These are phyloP conservation scores for Cercospora sesami DNA, from an alignment of 2,329 filamentous ascomycete species.

Conservation along the genomic window DNA sequence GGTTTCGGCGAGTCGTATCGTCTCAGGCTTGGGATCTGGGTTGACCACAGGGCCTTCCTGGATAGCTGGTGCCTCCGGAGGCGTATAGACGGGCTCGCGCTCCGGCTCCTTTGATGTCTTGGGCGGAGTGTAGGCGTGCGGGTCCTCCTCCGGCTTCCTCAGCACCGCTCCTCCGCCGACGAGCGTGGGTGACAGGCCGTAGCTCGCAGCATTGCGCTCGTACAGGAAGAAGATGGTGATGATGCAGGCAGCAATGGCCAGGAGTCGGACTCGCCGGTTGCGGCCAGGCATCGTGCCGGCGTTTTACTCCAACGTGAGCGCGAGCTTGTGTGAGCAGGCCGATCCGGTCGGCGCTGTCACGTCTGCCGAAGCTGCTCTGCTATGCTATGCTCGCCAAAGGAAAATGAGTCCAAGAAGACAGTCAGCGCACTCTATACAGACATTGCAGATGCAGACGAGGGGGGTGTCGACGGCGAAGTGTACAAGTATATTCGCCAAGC, in stretches of 20 bases:
- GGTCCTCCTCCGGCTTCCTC: slow-evolving; percentile 20
- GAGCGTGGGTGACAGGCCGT: slow-evolving; percentile 18
- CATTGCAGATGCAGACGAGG: neutral
- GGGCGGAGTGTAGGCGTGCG: slow-evolving; percentile 13
- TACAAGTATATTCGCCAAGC: neutral
- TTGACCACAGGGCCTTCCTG: slow-evolving; percentile 6
- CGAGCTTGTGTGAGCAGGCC: slow-evolving; percentile 12
- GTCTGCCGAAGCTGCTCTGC: neutral
- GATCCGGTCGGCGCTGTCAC: slow-evolving; percentile 14
- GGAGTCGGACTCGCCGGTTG: slow-evolving; percentile 29
- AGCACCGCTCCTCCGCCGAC: slow-evolving; percentile 29
- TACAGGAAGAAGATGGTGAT: slow-evolving; percentile 33
- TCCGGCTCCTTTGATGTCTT: slow-evolving; percentile 9
- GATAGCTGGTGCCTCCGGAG: neutral
- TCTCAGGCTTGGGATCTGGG: slow-evolving; percentile 13
- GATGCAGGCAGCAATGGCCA: slow-evolving; percentile 31
- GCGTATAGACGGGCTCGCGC: slow-evolving; percentile 12
- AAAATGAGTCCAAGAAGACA: neutral
- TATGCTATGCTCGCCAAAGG: slow-evolving; percentile 1
- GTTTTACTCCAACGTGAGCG: neutral
- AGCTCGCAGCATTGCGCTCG: slow-evolving; percentile 22
- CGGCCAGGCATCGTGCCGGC: slow-evolving; percentile 28
- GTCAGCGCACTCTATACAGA: neutral
- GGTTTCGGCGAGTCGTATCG: neutral
- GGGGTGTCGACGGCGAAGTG: neutral